phyloP scores from a whole-genome alignment of 768 basidiomycete species.

The Pisolithus marmoratus region DNA sequence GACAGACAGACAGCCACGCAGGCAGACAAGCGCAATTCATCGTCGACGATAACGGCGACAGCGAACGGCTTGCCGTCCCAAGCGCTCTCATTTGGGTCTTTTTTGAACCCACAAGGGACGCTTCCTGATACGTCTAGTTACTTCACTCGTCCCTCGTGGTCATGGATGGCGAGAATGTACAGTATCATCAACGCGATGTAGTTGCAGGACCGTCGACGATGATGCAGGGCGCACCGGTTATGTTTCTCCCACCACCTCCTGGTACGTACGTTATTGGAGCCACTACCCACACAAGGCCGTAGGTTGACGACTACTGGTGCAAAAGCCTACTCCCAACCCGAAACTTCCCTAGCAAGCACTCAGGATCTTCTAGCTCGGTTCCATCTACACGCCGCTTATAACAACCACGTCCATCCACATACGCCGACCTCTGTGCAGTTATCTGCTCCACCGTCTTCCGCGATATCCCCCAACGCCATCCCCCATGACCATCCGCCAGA shows the following conservation, averaged over 20 bases:
- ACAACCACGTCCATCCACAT: constrained; percentile 70
- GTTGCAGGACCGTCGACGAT: constrained; percentile 57
- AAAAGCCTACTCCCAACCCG: constrained; percentile 27
- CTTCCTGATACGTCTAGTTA: constrained; percentile 20
- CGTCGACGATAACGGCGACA: constrained; percentile 25
- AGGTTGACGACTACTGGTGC: constrained; percentile 12
- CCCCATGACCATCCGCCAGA: constrained; percentile 51
- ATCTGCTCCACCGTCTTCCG: constrained; percentile 19
- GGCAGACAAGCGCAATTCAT: constrained; percentile 22
- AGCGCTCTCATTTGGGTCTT: constrained; percentile 13
- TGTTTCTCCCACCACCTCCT: constrained; percentile 28
- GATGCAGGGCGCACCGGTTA: constrained; percentile 13
- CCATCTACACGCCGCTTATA: constrained; percentile 66
- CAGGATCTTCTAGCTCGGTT: constrained; percentile 76
- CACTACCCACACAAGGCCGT: neutral
- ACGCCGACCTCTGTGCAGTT: constrained; percentile 20
- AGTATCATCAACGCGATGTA: constrained; percentile 41
- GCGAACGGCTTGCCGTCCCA: neutral
- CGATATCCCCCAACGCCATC: constrained; percentile 27
- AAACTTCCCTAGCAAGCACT: constrained; percentile 57
- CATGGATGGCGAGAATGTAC: constrained; percentile 25
- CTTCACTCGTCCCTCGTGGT: constrained; percentile 11
- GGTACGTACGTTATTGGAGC: constrained; percentile 21
- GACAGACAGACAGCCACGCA: constrained; percentile 6
- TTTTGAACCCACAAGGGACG: constrained; percentile 8